Base-by-base conservation (phyloP, 164 flowering plant species). In the Tinospora cordifolia region DNA sequence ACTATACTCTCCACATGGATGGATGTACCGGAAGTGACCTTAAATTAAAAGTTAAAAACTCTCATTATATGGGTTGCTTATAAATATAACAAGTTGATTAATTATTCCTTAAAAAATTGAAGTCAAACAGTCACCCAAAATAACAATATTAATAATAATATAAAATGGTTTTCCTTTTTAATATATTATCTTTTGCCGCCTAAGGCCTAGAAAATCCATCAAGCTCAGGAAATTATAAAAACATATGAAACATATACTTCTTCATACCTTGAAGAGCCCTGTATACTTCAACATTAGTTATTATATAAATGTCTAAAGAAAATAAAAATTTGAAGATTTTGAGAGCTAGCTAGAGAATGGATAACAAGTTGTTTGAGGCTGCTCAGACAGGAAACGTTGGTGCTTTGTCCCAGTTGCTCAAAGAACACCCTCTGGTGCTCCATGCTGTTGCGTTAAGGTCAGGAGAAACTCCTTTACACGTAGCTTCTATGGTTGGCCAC, bases 401-500 rank as follows among this genome's bases (percentile, higher is more conserved):
- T 36, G 44, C 38, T 17, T 15, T 63, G 66, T 17, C 14, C 22
- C 41, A 63, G 19, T 24, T 63, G 41, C 40, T 63, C n/a, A 38
- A 69, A 6, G 70, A 68, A 60, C 34, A 67, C 22, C 65, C 70
- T 14, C 70, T 73, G 46, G 19, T 68, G 26, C 77, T 84, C 66
- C 69, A 75, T 30, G 38, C 27, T 17, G 49, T 60, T 27, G 49
- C 76, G 17, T 34, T 75, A 0, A 6, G 51, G 54, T 68, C 81
- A 2, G 17, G 46, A 6, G 66, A 76, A 0, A 82, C 75, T 67
- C 83, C 85, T 6, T 34, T 84, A 38, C 85, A 82, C 34, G 24
- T 82, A 1, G 81, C 84, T 51, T 72, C 80, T 5, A 34, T 71
- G 13, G 51, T 62, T 14, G 83, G 85, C 36, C 80, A 81, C 36